Base-by-base conservation (phyloP, 768 basidiomycete species). In the Boletus subparvulus region DNA sequence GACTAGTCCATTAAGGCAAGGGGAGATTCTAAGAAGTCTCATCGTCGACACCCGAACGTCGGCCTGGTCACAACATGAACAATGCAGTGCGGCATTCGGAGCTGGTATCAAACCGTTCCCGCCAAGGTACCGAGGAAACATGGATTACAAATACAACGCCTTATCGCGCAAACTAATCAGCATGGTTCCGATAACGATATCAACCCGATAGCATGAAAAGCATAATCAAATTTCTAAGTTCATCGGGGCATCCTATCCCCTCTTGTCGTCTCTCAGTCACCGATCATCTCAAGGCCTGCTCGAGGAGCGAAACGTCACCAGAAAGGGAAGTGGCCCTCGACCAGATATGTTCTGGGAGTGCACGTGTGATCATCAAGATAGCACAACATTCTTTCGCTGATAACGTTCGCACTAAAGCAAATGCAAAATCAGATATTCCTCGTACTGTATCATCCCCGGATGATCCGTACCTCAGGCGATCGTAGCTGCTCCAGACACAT, bases 391-490 rank as follows among this genome's bases (percentile, higher is more conserved):
- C 54, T 55, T 55, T 50, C 56, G 26, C 58, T 63, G 63, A 65
- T 70, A 55, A 54, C 58, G 46, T 68, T 63, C 55, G 41, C n/a
- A 19, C 68, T 70, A 42, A 24, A 47, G n/a, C 24, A 69, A 59
- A 65, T 56, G 50, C 54, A 58, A 55, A 47, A 68, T 68, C 67
- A 68, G 65, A 60, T 12, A 10, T 8, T 47, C 28, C 60, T 58
- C 52, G 50, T 43, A 63, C 60, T 48, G 46, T 52, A 65, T 70
- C 63, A 63, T 9, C 21, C 35, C 59, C 63, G 47, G 33, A 45
- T 68, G 67, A 70, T 70, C 66, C 68, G 63, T 54, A 69, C 67
- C 68, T 59, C 47, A 11, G 30, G 39, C 52, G 65, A 67, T 68
- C 54, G 52, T 39, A 55, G 41, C 40, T 42, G 33, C 36, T 26